A percentile compares a stretch with the other conserved stretches of the same genome.
Conservation (phyloP, 2,329 filamentous ascomycete species). For the Cercospora citrullina region DNA sequence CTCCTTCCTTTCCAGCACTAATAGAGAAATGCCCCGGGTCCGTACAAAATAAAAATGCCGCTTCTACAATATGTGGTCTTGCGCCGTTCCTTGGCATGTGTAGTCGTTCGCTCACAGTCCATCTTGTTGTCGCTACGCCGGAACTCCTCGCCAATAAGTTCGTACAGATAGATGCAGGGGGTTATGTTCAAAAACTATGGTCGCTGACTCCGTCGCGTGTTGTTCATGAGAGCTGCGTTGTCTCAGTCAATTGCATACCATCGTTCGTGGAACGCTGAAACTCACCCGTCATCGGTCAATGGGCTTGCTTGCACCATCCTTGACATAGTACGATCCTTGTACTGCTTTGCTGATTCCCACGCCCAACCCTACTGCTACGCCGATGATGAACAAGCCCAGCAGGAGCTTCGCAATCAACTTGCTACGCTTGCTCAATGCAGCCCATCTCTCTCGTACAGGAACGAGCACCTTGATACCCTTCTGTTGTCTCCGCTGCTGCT, state of each 20-base stretch:
- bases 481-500: slow-evolving; percentile 36
- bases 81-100: background rate
- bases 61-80: background rate
- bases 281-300: slow-evolving; percentile 15
- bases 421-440: slow-evolving; percentile 46
- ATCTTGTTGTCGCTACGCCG: background rate
- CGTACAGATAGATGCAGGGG: slow-evolving; percentile 3
- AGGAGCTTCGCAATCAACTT: slow-evolving; percentile 48
- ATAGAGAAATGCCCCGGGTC: background rate
- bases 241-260: background rate
- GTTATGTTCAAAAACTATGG: background rate
- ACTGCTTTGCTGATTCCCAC: slow-evolving; percentile 53
- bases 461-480: slow-evolving; percentile 39
- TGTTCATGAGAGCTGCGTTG: background rate
- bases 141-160: slow-evolving; percentile 14
- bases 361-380: slow-evolving; percentile 49
- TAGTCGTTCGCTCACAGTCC: background rate
- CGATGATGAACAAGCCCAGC: slow-evolving; percentile 48
- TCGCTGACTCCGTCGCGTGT: slow-evolving; percentile 7
- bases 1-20: background rate
- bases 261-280: background rate
- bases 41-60: background rate
- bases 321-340: slow-evolving; percentile 49
- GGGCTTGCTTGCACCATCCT: slow-evolving; percentile 35
- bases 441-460: slow-evolving; percentile 38